Percentiles rank a stretch among this genome's conserved stretches.
These are phyloP conservation scores for Pythium rhizo-oryzae DNA, from an alignment of 352 stramenopile species.

Conservation along the genomic window DNA sequence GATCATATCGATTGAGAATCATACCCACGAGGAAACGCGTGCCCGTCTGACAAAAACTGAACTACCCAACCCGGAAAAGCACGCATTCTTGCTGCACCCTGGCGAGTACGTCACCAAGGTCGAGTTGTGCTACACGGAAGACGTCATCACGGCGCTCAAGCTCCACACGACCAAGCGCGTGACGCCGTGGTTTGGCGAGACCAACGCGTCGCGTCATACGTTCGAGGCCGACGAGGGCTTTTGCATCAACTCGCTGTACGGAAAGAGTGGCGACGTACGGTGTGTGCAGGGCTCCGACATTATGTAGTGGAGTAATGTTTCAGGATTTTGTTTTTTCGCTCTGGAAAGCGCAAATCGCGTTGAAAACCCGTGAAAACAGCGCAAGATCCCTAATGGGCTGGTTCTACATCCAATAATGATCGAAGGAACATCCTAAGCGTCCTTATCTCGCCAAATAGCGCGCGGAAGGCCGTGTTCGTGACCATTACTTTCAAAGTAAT, in stretches of 20 bases:
- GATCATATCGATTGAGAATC: not conserved
- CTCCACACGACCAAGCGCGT: slow-evolving; percentile 10
- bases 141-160: not conserved
- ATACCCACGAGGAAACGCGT: not conserved
- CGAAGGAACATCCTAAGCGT: no score
- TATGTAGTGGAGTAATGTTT: no score
- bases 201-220: not conserved
- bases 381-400: no score
- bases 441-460: no score
- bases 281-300: no score
- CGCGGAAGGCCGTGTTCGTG: no score
- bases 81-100: not conserved
- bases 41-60: no score
- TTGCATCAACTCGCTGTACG: slow-evolving; percentile 8
- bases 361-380: no score
- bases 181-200: slow-evolving; percentile 1
- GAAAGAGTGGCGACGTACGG: not conserved
- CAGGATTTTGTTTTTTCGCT: no score
- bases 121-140: not conserved
- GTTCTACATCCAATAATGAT: no score
- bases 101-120: not conserved
- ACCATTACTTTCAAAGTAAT: no score
- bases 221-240: not conserved
- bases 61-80: not conserved
- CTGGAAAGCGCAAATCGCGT: no score